A percentile compares a stretch with the other conserved stretches of the same genome.
Conservation (phyloP, 495 filamentous ascomycete species). For the Podospora anserina region DNA sequence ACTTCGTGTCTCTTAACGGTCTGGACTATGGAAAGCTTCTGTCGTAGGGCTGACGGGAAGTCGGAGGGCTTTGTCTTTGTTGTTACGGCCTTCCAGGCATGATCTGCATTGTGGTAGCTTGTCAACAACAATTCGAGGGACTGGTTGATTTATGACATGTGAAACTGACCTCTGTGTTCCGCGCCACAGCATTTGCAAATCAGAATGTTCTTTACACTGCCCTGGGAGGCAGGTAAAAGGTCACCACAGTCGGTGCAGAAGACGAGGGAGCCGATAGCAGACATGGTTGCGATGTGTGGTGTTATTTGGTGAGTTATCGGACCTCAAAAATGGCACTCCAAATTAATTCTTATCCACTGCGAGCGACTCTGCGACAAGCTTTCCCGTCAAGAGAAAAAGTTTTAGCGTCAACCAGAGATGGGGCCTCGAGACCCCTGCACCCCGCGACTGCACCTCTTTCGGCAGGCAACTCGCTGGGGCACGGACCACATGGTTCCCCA, state of each 20-base stretch:
- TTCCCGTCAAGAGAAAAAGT: conserved; percentile 4
- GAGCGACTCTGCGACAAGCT: conserved; percentile 3
- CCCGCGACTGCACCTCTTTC: not conserved
- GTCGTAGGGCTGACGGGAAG: conserved; percentile 82
- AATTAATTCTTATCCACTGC: not conserved
- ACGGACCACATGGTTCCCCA: not conserved
- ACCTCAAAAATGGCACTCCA: not conserved
- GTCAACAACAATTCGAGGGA: not conserved
- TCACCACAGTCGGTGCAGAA: conserved; percentile 96
- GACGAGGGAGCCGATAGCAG: conserved; percentile 81
- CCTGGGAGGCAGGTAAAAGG: conserved; percentile 75
- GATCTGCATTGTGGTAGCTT: conserved; percentile 52
- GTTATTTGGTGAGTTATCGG: conserved; percentile 6
- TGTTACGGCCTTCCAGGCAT: conserved; percentile 71
- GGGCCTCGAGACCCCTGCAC: conserved; percentile 5
- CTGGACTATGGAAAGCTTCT: conserved; percentile 81
- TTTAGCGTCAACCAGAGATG: conserved; percentile 7
- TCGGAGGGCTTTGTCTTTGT: conserved; percentile 79
- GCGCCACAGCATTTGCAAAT: conserved; percentile 82
- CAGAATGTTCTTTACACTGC: conserved; percentile 68
- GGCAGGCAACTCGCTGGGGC: not conserved
- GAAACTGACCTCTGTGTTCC: conserved; percentile 67
- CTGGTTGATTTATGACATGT: not conserved
- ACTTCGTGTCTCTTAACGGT: conserved; percentile 74
- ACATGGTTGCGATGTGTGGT: conserved; percentile 52